Base-by-base conservation (phyloP, 1,139 yeast species). In the Geotrichum restrictum region DNA sequence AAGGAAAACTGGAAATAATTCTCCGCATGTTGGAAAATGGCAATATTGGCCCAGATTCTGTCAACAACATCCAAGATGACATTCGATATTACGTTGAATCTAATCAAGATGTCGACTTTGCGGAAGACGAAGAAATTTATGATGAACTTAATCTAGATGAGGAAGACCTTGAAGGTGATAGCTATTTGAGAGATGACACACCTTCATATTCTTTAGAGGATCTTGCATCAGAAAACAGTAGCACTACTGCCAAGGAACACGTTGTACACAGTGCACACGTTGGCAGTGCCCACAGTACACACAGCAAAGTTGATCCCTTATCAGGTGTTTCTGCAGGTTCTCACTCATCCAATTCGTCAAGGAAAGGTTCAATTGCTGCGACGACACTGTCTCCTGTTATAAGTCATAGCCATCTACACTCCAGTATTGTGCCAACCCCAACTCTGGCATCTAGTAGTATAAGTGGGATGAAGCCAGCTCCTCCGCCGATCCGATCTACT, bases 41-140 rank as follows among this genome's bases (percentile, higher is more conserved):
- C 58, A 84, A 81, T 52, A 72, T 93, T 60, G 91, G 86, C 46
- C 87, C 94, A 1, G 96, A 88, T 24, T 80, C 81, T 55, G 81
- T 94, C 16, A 86, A 85, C 62, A 85, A 79, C 31, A 80, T 88
- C 55, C 85, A 84, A 64, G 99, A 94, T 55, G 98, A 93, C 68
- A 86, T 94, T 65, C 88, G 81, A 61, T 93, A 91, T 70, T 93
- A 89, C 67, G 96, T 94, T 44, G 98, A 93, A 58, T 87, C 93
- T 58, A 94, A 93, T 65, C 95, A 87, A 69, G 97, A 89, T 54
- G 95, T 84, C n/a, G 96, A 91, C 64, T 94, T 89, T 68, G 87
- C 93, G 22, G 98, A 93, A 65, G 96, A 93, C 68, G 98, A 93
- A 62, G 93, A 89, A 34, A 82, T 93, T 59, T 93, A 93, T 67